Evolutionary conservation across 495 filamentous ascomycete species (phyloP), one percentile per base, ranked within the genome.

Genomic region (Daldinia caldariorum): DNA sequence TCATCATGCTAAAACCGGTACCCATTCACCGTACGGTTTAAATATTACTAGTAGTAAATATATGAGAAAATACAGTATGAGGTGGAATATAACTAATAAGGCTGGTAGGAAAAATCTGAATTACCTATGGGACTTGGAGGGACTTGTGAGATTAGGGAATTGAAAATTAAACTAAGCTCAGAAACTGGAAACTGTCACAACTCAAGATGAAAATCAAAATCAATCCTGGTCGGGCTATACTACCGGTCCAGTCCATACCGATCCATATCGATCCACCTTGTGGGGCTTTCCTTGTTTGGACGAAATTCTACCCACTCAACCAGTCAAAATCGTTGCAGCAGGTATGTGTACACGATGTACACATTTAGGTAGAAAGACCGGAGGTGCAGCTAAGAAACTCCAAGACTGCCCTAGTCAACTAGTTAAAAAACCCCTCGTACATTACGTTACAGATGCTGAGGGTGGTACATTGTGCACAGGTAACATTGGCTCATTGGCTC

Each of bases 271-370:
- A 26, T 55, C 58, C 31, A 37, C 20, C 53, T 45, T 58, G 26
- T 58, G 59, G 66, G 22, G 8, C 38, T 66, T 66, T 59, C 61
- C 67, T 61, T 47, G 18, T 70, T 66, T 26, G 53, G 68, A 62
- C 26, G 58, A 43, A 58, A 35, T 31, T 58, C 6, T 45, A 22
- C 14, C 55, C 60, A 45, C 22, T 62, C 12, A 39, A 16, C 66
- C 66, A 63, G 31, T 61, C 47, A 63, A 29, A 34, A 43, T 18
- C 34, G 26, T 26, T 26, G 26, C 26, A 26, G 26, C 26, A 3
- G 1, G n/a, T n/a, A n/a, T 26, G 3, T 3, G 26, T 26, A 26
- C 26, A 3, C 26, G 26, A 26, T 26, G 26, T 26, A 26, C 26
- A 26, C 1, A 26, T 26, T 1, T 26, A 26, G 26, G 1, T 26